Conservation (phyloP, 192 early-diverging fungal genomes). For the Bifiguratus adelaidae region DNA sequence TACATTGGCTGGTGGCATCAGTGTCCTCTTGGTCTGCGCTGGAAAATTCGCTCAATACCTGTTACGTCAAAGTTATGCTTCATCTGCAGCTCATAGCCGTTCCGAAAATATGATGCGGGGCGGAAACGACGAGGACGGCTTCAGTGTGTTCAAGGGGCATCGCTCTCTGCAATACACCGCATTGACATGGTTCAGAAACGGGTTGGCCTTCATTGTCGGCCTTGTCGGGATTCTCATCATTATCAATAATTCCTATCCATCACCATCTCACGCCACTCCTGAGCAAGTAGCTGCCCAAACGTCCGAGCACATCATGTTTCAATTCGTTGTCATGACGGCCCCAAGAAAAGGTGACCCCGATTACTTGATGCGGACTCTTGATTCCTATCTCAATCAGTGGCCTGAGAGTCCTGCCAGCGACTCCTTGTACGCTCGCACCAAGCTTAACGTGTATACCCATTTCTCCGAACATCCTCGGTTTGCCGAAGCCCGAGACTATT, state of each 20-base stretch:
- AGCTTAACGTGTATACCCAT: constrained; percentile 39
- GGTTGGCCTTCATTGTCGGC: constrained; percentile 11
- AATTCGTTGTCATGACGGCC: constrained; percentile 38
- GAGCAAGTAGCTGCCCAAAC: constrained; percentile 10
- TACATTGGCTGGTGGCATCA: constrained; percentile 28
- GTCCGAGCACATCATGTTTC: constrained; percentile 26
- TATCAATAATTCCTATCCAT: constrained; percentile 17
- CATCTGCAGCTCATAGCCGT: too few species aligned
- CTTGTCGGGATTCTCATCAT: too few species aligned
- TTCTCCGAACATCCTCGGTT: constrained; percentile 33
- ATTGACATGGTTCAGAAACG: too few species aligned
- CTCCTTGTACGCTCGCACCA: constrained; percentile 31
- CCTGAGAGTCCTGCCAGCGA: constrained; percentile 17
- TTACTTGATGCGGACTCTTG: constrained; percentile 29
- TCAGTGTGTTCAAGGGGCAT: neutral
- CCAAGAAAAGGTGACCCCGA: constrained; percentile 26
- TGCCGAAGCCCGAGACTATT: constrained; percentile 21
- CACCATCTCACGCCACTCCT: constrained; percentile 5
- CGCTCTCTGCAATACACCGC: neutral
- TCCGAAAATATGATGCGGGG: neutral
- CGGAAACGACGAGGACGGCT: constrained; percentile 3
- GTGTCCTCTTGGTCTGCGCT: constrained; percentile 16
- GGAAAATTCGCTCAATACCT: too few species aligned
- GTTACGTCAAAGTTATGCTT: too few species aligned
- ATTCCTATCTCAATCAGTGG: constrained; percentile 34